These are phyloP conservation scores for Darksidea phi DNA, from an alignment of 495 filamentous ascomycete genomes.

Conservation along the genomic window DNA sequence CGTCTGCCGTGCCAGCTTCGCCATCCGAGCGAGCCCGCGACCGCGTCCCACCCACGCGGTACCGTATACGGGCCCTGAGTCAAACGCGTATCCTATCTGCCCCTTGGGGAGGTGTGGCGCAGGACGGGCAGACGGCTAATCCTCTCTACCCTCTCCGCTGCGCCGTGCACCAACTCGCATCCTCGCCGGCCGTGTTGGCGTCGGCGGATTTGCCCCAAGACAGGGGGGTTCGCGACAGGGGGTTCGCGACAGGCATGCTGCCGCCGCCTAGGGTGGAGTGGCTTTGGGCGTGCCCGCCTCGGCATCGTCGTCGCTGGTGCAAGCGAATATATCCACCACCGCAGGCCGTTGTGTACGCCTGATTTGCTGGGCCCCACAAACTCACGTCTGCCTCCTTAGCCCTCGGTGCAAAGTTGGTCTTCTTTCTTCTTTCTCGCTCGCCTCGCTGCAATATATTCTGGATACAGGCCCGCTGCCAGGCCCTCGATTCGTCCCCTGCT, in stretches of 20 bases:
- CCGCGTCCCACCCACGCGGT: background rate
- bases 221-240: conserved; percentile 12
- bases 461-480: background rate
- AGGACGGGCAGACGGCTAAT: background rate
- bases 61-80: background rate
- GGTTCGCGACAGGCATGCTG: conserved; percentile 7
- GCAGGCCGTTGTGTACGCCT: background rate
- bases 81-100: background rate
- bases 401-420: too few species aligned
- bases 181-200: background rate
- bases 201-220: conserved; percentile 12
- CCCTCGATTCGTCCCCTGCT: background rate
- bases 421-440: too few species aligned
- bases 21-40: background rate
- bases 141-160: background rate
- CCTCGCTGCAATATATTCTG: background rate
- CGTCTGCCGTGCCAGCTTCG: background rate
- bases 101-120: background rate
- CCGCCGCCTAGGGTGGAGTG: background rate
- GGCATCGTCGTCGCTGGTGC: background rate
- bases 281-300: background rate
- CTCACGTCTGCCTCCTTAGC: too few species aligned
- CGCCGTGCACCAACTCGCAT: background rate
- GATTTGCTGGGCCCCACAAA: too few species aligned
- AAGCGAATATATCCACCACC: background rate